Evolutionary conservation across 352 stramenopile genomes (phyloP).

Genomic region (Phytophthora multivora): DNA sequence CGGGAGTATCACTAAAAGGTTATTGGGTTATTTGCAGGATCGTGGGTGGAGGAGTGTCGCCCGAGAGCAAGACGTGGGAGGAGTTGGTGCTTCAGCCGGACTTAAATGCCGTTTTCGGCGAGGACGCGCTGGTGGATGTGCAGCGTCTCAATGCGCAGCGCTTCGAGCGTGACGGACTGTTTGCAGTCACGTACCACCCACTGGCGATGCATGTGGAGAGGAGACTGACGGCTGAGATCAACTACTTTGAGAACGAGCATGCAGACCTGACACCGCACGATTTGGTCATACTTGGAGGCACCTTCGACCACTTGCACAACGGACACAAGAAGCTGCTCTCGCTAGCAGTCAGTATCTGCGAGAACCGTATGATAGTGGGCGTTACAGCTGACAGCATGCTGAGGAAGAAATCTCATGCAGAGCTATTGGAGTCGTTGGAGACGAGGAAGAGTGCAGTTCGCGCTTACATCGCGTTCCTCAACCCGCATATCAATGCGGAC

Average conservation of each 20-base stretch:
- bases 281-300: constrained; percentile 79
- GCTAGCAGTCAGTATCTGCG: constrained; percentile 66
- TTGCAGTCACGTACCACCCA: constrained; percentile 69
- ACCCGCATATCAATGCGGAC: constrained; percentile 62
- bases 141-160: constrained; percentile 69
- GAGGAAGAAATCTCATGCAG: constrained; percentile 68
- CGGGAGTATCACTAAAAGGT: not conserved
- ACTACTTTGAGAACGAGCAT: constrained; percentile 82
- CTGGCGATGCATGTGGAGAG: constrained; percentile 56
- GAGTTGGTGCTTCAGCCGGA: constrained; percentile 67
- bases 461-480: constrained; percentile 68
- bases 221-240: constrained; percentile 51
- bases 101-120: constrained; percentile 67
- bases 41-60: constrained; percentile 34
- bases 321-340: constrained; percentile 92
- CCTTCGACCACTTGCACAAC: constrained; percentile 92
- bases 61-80: constrained; percentile 54
- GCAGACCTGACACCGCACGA: constrained; percentile 57
- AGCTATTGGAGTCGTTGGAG: constrained; percentile 73
- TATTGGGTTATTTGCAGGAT: constrained; percentile 33
- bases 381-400: constrained; percentile 86
- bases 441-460: constrained; percentile 61
- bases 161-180: constrained; percentile 57
- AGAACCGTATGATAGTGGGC: constrained; percentile 62
- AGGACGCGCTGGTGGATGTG: constrained; percentile 48